Conservation (phyloP, 2,329 filamentous ascomycete genomes). For the Aspergillus phoenicis region DNA sequence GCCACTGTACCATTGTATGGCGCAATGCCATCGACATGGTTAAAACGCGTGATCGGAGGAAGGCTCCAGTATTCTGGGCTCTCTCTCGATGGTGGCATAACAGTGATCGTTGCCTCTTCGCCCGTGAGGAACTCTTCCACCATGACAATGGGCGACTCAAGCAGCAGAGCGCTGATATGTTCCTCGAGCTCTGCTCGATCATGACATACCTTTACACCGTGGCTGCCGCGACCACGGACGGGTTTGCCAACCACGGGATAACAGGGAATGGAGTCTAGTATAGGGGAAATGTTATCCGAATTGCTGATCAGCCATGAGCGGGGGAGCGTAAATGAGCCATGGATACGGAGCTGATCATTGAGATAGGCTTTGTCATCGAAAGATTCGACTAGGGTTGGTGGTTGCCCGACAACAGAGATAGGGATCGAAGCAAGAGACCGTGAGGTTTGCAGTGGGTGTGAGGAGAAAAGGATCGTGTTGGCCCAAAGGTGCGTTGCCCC, state of each 20-base stretch:
- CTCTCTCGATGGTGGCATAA: conserved; percentile 51
- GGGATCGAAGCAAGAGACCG: conserved; percentile 32
- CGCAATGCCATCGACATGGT: conserved; percentile 52
- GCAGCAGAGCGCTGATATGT: conserved; percentile 41
- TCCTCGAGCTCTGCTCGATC: conserved; percentile 30
- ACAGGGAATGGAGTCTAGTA: conserved; percentile 18
- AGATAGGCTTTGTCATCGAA: conserved; percentile 57
- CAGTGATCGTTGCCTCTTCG: conserved; percentile 55
- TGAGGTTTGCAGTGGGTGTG: conserved; percentile 53
- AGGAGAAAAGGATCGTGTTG: conserved; percentile 54
- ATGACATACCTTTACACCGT: conserved; percentile 53
- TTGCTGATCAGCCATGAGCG: conserved; percentile 38
- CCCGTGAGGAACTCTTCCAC: conserved; percentile 54
- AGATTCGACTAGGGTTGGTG: conserved; percentile 50
- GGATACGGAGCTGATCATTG: conserved; percentile 46
- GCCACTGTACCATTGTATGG: conserved; percentile 55
- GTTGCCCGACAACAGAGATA: conserved; percentile 50
- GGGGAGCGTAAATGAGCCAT: conserved; percentile 46
- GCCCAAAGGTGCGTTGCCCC: conserved; percentile 54
- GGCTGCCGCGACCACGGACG: conserved; percentile 52
- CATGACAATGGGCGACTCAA: conserved; percentile 45
- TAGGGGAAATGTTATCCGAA: conserved; percentile 11
- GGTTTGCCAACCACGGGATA: conserved; percentile 54
- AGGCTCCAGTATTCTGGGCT: conserved; percentile 46
- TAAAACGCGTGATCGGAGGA: conserved; percentile 51